These are phyloP conservation scores for Vinca minor DNA, from an alignment of 257 asterid genomes.

Conservation along the genomic window DNA sequence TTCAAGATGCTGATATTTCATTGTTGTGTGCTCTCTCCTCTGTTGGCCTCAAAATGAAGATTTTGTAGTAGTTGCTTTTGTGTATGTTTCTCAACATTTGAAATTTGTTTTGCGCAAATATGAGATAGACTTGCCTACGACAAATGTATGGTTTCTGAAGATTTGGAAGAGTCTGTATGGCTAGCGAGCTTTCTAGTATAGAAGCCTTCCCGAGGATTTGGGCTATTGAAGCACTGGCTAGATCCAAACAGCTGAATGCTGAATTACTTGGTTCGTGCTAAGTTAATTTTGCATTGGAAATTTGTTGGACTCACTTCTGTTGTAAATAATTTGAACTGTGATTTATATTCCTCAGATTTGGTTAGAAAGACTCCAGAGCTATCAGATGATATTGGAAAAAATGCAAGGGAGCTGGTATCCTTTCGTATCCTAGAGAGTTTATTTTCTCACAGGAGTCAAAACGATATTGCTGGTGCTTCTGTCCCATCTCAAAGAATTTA, in stretches of 20 bases:
- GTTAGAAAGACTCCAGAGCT: conserved; percentile 35
- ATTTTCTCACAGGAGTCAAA: conserved; percentile 14
- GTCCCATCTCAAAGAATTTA: conserved; percentile 19
- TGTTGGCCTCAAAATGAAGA: neutral
- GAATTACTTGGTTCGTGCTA: conserved; percentile 38
- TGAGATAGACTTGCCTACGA: too few relatives aligned
- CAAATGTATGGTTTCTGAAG: conserved; percentile 23
- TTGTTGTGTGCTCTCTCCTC: neutral
- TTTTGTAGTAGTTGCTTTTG: neutral
- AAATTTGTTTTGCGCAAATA: too few relatives aligned
- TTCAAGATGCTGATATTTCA: neutral
- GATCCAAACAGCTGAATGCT: conserved; percentile 37
- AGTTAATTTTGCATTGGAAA: conserved; percentile 5
- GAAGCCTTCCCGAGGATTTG: conserved; percentile 44
- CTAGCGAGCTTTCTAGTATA: conserved; percentile 21
- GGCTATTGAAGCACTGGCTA: conserved; percentile 50
- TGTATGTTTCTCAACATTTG: neutral
- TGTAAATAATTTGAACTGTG: conserved; percentile 14
- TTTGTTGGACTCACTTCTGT: conserved; percentile 1
- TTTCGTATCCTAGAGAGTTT: conserved; percentile 47
- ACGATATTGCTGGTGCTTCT: conserved; percentile 15
- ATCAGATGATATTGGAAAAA: conserved; percentile 35
- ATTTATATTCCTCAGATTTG: conserved; percentile 33
- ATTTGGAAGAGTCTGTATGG: conserved; percentile 33
- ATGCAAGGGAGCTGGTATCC: conserved; percentile 45